Evolutionary conservation across 768 basidiomycete genomes (phyloP).

Genomic region (Fistulinella prunicolor): DNA sequence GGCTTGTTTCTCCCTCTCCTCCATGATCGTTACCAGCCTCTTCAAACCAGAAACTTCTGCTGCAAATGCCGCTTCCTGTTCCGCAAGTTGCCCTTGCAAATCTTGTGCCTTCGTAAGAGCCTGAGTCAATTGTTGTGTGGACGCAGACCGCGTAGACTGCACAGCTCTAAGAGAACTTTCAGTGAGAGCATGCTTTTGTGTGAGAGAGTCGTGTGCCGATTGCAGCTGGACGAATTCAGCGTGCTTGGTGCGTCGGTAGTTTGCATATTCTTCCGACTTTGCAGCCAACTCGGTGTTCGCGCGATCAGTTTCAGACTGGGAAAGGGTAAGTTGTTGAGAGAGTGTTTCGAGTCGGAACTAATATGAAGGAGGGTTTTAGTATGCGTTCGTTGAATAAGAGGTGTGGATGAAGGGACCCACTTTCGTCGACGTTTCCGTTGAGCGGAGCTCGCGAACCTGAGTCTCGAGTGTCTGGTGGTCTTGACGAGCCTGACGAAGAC

Average conservation of each 20-base stretch:
- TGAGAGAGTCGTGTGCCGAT: conserved; percentile 68
- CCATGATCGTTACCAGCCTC: conserved; percentile 79
- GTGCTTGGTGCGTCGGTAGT: conserved; percentile 78
- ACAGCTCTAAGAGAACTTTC: conserved; percentile 70
- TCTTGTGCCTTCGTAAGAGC: conserved; percentile 73
- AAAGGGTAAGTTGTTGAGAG: conserved; percentile 74
- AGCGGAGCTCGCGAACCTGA: conserved; percentile 69
- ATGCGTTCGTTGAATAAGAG: neutral
- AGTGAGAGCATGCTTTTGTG: conserved; percentile 62
- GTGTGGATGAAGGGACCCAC: conserved; percentile 34
- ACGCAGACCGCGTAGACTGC: conserved; percentile 67
- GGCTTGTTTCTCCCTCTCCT: conserved; percentile 82
- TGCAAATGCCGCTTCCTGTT: conserved; percentile 80
- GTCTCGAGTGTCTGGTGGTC: conserved; percentile 67
- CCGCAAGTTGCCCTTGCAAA: conserved; percentile 74
- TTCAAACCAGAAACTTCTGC: conserved; percentile 72
- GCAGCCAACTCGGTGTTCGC: conserved; percentile 61
- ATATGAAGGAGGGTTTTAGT: neutral
- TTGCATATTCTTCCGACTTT: conserved; percentile 81
- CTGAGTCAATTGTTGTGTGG: conserved; percentile 74
- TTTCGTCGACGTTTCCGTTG: conserved; percentile 73
- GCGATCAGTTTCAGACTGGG: conserved; percentile 74
- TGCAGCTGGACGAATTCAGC: conserved; percentile 75
- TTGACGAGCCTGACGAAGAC: conserved; percentile 71
- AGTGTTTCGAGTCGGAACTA: conserved; percentile 88